phyloP scores from a whole-genome alignment of 148 eudicot species.

The Cornus florida region DNA sequence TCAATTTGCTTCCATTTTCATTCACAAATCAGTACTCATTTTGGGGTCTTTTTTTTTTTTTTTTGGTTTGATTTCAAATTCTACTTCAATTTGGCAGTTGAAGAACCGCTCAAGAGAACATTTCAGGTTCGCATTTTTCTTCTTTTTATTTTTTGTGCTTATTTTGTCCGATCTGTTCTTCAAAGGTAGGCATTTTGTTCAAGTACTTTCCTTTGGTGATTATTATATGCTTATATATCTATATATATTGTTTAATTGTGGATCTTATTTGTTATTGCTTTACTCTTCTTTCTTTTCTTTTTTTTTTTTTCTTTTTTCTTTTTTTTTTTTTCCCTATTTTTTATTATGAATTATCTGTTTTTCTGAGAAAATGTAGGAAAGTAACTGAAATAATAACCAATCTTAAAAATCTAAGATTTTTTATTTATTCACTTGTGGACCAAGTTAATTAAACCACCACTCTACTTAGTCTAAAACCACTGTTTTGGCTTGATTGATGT shows the following conservation, averaged over 20 bases:
- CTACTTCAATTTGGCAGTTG: conserved; percentile 38
- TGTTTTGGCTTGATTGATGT: not conserved
- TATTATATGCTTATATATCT: not conserved
- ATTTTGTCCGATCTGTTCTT: not conserved
- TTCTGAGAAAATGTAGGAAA: not conserved
- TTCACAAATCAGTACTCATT: not conserved
- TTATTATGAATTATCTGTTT: not conserved
- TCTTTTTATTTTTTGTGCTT: not conserved
- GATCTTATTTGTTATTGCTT: not conserved
- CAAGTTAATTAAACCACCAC: not conserved
- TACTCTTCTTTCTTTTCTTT: too few species aligned
- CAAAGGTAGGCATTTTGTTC: not conserved
- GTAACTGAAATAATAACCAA: not conserved
- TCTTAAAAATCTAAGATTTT: not conserved
- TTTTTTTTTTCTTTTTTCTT: too few species aligned
- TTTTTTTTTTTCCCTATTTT: too few species aligned
- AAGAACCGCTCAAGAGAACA: conserved; percentile 46
- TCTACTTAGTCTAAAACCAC: not conserved
- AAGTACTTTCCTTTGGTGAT: not conserved
- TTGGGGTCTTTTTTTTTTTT: not conserved
- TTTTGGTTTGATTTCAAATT: not conserved
- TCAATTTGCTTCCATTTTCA: not conserved
- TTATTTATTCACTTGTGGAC: not conserved
- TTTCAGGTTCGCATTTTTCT: conserved; percentile 44
- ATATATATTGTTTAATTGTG: not conserved